A percentile compares a stretch with the other conserved stretches of the same genome.
phyloP scores from a whole-genome alignment of 1,284 basidiomycete genomes.

The Malassezia nana region DNA sequence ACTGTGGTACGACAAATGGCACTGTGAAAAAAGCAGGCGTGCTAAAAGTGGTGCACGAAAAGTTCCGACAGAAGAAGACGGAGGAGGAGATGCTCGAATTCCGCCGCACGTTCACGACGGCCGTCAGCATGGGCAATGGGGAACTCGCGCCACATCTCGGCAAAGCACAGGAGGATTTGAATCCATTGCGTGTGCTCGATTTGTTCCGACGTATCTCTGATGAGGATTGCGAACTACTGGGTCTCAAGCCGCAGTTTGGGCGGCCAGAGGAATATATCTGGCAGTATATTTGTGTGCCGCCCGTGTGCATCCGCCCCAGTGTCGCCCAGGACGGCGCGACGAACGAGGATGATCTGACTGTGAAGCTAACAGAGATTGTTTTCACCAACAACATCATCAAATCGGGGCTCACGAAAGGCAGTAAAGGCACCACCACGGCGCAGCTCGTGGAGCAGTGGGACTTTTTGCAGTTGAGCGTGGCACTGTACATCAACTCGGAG shows the following conservation, averaged over 20 bases:
- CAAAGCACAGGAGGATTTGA: slow-evolving; percentile 88
- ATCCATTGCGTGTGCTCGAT: slow-evolving; percentile 85
- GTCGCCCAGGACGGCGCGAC: slow-evolving; percentile 73
- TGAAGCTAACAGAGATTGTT: slow-evolving; percentile 94
- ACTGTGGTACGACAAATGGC: slow-evolving; percentile 87
- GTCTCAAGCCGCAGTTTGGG: slow-evolving; percentile 76
- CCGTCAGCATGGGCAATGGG: slow-evolving; percentile 69
- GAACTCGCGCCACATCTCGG: slow-evolving; percentile 74
- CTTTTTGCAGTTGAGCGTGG: slow-evolving; percentile 83
- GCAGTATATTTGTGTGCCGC: slow-evolving; percentile 98
- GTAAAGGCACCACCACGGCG: slow-evolving; percentile 42
- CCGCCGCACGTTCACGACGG: slow-evolving; percentile 71
- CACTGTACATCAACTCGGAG: slow-evolving; percentile 98
- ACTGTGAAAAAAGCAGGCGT: slow-evolving; percentile 92
- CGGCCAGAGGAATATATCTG: slow-evolving; percentile 96
- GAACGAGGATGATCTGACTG: slow-evolving; percentile 96
- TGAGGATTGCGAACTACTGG: slow-evolving; percentile 88
- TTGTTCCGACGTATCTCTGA: slow-evolving; percentile 86
- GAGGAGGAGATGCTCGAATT: slow-evolving; percentile 78
- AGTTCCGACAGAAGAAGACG: slow-evolving; percentile 89
- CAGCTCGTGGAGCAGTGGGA: slow-evolving; percentile 79
- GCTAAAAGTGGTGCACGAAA: slow-evolving; percentile 93
- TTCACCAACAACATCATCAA: slow-evolving; percentile 89
- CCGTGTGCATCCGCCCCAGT: slow-evolving; percentile 91
- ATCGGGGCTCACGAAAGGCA: slow-evolving; percentile 65